Evolutionary conservation across 129 eudicot genomes (phyloP).

Genomic region (Flaveria linearis): DNA sequence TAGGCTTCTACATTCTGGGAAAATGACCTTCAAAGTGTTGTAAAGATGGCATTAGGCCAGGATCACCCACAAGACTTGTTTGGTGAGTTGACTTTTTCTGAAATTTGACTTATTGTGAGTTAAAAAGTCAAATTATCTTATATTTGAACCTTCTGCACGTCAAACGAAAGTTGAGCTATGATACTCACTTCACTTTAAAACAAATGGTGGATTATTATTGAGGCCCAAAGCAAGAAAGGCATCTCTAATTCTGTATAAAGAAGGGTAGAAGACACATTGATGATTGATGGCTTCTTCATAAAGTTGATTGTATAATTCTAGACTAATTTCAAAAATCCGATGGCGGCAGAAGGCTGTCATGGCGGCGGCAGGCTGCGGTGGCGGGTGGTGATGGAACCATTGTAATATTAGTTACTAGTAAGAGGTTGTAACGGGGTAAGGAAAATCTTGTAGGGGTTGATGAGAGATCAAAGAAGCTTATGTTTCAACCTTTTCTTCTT

Average conservation of each 20-base stretch:
- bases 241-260: conserved; percentile 51
- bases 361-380: background rate
- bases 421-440: conserved; percentile 27
- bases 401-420: conserved; percentile 26
- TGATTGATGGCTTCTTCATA: conserved; percentile 35
- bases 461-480: conserved; percentile 3
- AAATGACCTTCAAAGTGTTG: conserved; percentile 79
- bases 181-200: conserved; percentile 24
- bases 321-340: conserved; percentile 42
- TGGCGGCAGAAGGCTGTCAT: background rate
- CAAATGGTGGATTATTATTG: conserved; percentile 30
- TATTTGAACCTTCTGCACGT: conserved; percentile 24
- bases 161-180: conserved; percentile 79
- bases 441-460: conserved; percentile 28
- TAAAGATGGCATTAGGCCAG: conserved; percentile 77
- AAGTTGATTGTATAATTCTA: conserved; percentile 38
- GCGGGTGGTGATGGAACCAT: conserved; percentile 18
- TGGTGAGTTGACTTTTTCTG: conserved; percentile 48
- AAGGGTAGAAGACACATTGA: conserved; percentile 33
- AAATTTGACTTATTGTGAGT: conserved; percentile 30
- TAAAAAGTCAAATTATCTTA: conserved; percentile 24
- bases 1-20: conserved; percentile 70
- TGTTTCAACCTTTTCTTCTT: conserved; percentile 19
- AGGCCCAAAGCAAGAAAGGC: conserved; percentile 51
- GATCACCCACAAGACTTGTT: conserved; percentile 52